phyloP scores from a whole-genome alignment of 169 alveolate genomes.

The Prorocentrum cordatum region DNA sequence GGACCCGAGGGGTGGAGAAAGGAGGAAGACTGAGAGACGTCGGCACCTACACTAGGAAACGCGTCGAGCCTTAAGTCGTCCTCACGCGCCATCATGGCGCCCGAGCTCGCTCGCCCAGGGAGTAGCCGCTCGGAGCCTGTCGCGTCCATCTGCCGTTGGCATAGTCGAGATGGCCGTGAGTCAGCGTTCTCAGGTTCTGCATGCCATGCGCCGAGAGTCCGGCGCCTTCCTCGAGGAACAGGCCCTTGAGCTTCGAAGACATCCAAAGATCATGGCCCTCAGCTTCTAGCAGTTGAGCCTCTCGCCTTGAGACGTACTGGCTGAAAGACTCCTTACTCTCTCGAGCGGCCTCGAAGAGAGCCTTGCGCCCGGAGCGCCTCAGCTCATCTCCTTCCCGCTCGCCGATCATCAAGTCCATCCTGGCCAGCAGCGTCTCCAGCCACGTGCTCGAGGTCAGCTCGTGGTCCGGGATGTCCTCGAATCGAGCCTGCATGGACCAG shows the following conservation, averaged over 20 bases:
- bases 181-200: not conserved
- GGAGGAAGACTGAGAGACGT: no score
- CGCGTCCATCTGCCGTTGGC: no score
- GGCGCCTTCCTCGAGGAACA: not conserved
- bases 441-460: not conserved
- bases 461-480: not conserved
- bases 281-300: not conserved
- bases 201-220: not conserved
- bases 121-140: no score
- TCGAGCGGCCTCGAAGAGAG: not conserved
- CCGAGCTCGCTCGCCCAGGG: no score
- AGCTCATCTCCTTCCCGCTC: not conserved
- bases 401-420: not conserved
- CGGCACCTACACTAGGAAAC: no score
- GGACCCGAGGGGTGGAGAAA: no score
- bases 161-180: no score
- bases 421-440: not conserved
- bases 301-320: not conserved
- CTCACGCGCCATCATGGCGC: no score
- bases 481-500: not conserved
- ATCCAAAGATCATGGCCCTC: not conserved
- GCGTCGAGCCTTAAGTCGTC: no score
- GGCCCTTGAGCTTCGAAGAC: not conserved
- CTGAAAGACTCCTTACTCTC: not conserved
- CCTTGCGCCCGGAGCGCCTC: not conserved